These are phyloP conservation scores for Citrus reticulata DNA, from an alignment of 345 rosid genomes.

Conservation along the genomic window DNA sequence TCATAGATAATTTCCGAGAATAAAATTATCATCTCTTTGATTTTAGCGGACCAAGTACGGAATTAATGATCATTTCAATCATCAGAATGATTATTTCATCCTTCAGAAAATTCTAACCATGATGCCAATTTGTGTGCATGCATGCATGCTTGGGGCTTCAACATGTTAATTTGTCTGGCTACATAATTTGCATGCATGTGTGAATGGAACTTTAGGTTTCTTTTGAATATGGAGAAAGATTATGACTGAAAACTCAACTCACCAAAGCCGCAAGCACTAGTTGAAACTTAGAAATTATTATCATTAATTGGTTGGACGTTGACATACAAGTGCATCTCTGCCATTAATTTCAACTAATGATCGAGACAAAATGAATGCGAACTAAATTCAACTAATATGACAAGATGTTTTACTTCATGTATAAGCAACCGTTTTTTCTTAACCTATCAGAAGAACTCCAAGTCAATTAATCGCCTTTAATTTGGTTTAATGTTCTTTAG, in stretches of 20 bases:
- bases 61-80: slow-evolving; percentile 13
- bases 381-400: background rate
- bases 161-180: background rate
- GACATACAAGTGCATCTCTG: slow-evolving; percentile 11
- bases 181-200: background rate
- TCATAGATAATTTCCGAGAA: background rate
- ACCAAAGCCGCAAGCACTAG: background rate
- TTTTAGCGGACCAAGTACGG: background rate
- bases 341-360: background rate
- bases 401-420: slow-evolving; percentile 18
- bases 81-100: background rate
- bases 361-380: slow-evolving; percentile 3
- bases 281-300: background rate
- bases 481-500: background rate
- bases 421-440: slow-evolving; percentile 12
- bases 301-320: background rate
- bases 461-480: background rate
- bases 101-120: background rate
- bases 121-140: background rate
- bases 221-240: background rate
- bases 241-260: background rate
- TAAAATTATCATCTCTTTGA: background rate
- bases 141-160: background rate
- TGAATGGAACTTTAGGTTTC: background rate
- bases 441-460: background rate